Base-by-base conservation (phyloP, 1,284 basidiomycete species). In the Austroboletus niveus region DNA sequence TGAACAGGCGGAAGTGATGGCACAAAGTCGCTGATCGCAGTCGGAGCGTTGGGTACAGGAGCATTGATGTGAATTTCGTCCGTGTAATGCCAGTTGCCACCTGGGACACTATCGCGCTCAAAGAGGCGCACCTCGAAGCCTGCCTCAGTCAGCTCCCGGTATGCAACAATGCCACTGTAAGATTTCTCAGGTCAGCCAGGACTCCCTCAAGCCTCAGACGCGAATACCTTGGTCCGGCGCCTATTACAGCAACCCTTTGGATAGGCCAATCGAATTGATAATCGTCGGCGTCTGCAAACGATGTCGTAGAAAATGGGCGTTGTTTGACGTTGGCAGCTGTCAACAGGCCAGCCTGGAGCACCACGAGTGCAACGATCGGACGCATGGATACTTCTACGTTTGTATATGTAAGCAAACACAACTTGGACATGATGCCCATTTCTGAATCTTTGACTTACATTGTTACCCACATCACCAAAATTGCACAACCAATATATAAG, bases 41-140 rank as follows among this genome's bases (percentile, higher is more conserved):
- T 17, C 15, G 42, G 42, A 2, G n/a, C 15, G 12, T 42, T 42
- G 1, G 42, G 42, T n/a, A 31, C 42, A 5, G 42, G 42, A 0
- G 42, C 42, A 17, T 42, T 29, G n/a, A n/a, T 2, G 15, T 15
- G 29, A 2, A 48, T 7, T 12, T 53, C 50, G 29, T 57, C 51
- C 1, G 48, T 56, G 40, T 53, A 42, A 20, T 42, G 42, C 42
- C 42, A 42, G 5, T 30, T 31, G 8, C 55, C 55, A 12, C 58
- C 51, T 0, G 55, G 51, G 3, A 45, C 47, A 3, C 38, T 51
- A 47, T 57, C 58, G 3, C 55, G 51, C 24, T 58, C 55, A 32
- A 60, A 60, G 14, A 57, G 31, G 24, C 50, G 57, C 22, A 51
- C 57, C 10, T 60, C 42, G 4, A 59, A 41, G 20, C 57, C 49